These are phyloP conservation scores for Epichloe bromicola DNA, from an alignment of 2,329 filamentous ascomycete species.

Conservation along the genomic window DNA sequence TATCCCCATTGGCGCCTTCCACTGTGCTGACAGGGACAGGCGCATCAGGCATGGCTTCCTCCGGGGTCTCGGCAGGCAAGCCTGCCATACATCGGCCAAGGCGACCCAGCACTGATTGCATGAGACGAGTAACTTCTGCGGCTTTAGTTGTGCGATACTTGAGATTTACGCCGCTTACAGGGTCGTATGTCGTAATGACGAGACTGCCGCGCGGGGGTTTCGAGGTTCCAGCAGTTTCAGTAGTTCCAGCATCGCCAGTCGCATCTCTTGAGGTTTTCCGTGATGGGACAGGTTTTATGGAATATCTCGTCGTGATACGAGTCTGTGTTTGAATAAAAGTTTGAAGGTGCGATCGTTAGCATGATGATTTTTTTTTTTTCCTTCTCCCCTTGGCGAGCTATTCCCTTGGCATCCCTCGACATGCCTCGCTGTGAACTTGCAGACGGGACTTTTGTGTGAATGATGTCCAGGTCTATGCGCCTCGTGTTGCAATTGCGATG, in stretches of 20 bases:
- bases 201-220: constrained; percentile 56
- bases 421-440: no score
- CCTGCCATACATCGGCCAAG: constrained; percentile 59
- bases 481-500: not conserved
- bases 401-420: no score
- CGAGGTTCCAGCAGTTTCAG: constrained; percentile 13
- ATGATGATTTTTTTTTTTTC: not conserved
- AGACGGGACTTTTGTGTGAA: no score
- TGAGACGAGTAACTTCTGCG: constrained; percentile 73
- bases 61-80: constrained; percentile 28
- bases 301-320: constrained; percentile 86
- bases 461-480: no score
- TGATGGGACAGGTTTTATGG: constrained; percentile 39
- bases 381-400: not conserved
- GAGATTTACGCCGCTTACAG: constrained; percentile 64
- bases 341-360: constrained; percentile 4
- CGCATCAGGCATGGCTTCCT: constrained; percentile 30
- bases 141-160: constrained; percentile 90
- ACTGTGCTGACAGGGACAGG: constrained; percentile 10
- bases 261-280: constrained; percentile 15
- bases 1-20: constrained; percentile 11
- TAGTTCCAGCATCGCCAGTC: constrained; percentile 14
- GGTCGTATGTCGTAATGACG: constrained; percentile 81
- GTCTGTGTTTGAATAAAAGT: constrained; percentile 43
- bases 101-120: constrained; percentile 57